Base-by-base conservation (phyloP, 495 filamentous ascomycete genomes). In the Venustampulla echinocandica region DNA sequence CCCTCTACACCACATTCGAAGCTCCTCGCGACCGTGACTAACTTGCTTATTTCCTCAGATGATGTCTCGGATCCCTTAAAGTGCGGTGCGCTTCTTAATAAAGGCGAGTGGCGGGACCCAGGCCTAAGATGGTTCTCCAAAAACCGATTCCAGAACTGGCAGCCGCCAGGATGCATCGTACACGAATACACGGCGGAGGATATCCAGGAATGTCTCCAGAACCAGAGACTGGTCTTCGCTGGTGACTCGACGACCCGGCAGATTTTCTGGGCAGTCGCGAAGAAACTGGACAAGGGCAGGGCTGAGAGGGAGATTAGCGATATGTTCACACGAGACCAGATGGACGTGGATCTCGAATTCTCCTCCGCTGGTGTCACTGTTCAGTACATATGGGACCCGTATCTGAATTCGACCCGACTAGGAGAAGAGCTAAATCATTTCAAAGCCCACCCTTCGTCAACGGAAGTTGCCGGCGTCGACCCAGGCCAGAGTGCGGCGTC, bases 361-460 rank as follows among this genome's bases (percentile, higher is more conserved):
- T 49, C 60, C 15, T 56, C 61, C 3, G 54, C 50, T 10, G 71
- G 64, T 30, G 62, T 71, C 17, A 63, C 30, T 18, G 24, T 81
- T 15, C 65, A 76, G 25, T 81, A 79, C 41, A 52, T 75, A 13
- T 82, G 76, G 78, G 77, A 82, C 58, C 77, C 79, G 2, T 82
- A 64, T 61, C 61, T 82, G 23, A 82, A 82, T 56, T 70, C 69
- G 11, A 69, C 73, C 1, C 54, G 42, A 18, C 56, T 76, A 13
- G 48, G 64, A 11, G 49, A 49, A 15, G 68, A 72, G 21, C 54
- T 82, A 15, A 44, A 53, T 6, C 47, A 50, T 4, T 67, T 64
- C 37, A 52, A 49, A 27, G 25, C 47, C 33, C 22, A 47, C 22
- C 44, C 54, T 42, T 23, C 22, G 14, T 22, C 28, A 5, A 5